These are phyloP conservation scores for Cadophora malorum DNA, from an alignment of 2,329 filamentous ascomycete genomes.

Conservation along the genomic window DNA sequence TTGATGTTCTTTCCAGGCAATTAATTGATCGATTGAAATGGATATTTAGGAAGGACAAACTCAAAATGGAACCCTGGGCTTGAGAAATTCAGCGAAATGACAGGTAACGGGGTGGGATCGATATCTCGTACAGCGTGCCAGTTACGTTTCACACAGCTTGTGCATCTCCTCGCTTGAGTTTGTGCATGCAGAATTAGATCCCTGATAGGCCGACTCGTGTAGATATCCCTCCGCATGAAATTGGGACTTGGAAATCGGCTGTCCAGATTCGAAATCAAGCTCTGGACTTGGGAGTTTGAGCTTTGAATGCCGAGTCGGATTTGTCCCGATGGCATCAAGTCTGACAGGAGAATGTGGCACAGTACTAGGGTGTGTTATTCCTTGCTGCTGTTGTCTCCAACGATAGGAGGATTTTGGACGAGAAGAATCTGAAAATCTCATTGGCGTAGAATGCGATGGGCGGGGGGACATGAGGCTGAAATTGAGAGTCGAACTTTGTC, in stretches of 20 bases:
- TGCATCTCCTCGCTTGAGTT: neutral
- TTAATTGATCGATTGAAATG: neutral
- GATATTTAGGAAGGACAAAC: neutral
- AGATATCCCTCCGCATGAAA: neutral
- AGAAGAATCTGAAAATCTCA: neutral
- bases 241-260: slow-evolving; percentile 5
- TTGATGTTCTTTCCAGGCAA: neutral
- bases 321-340: neutral
- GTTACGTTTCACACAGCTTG: neutral
- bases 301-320: neutral
- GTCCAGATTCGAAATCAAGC: neutral
- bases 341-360: slow-evolving; percentile 1
- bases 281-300: slow-evolving; percentile 10
- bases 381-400: neutral
- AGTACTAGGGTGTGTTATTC: neutral
- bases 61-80: neutral
- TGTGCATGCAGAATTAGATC: neutral
- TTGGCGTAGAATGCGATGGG: neutral
- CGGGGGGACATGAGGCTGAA: neutral
- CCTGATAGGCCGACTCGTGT: slow-evolving; percentile 4
- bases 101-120: neutral
- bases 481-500: neutral
- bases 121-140: neutral
- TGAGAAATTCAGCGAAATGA: neutral
- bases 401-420: neutral